Evolutionary conservation across 148 eudicot species (phyloP), one percentile per base, ranked within the genome.

Genomic region (Amaranthus palmeri): DNA sequence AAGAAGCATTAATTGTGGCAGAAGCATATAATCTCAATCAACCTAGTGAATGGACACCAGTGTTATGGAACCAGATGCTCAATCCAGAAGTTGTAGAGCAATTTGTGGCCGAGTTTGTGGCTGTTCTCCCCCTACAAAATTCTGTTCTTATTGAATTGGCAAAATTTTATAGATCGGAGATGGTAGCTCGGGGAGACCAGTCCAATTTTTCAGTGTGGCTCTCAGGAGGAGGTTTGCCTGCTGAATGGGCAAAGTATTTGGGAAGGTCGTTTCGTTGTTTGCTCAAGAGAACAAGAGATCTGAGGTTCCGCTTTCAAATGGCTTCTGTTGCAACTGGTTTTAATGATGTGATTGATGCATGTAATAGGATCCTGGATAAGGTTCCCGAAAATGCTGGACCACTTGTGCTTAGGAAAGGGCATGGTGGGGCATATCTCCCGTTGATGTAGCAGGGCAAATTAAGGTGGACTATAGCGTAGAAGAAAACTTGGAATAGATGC

Each of bases 391-490:
- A 82, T 78, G 96, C 89, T 0, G 99, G 92, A 44, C 99, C 97
- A 7, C 88, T 95, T 62, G 96, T 95, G 70, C 75, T 95, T 66
- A 88, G 97, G 85, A 91, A 85, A 88, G 99, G 99, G 42, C 99
- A 95, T 72, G 99, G 99, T 52, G 99, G 99, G 76, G 92, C 89
- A 8, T 95, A 95, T 76, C 97, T 95, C 40, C 99, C 99, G n/a
- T 74, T 95, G 73, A 90, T 70, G 54, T 80, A 80, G 78, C 42
- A 57, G 56, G 51, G 42, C 47, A 44, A 47, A 6, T n/a, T 51
- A 71, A 17, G 66, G 63, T 14, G 17, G 54, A 50, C 2, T 10
- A 42, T 17, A 40, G 18, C 51, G 52, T 25, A 45, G 47, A 53
- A 53, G 68, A 52, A 50, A 13, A 10, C 7, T 13, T 25, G 25